Conservation (phyloP, 164 flowering plant species). For the Tinospora cordifolia region DNA sequence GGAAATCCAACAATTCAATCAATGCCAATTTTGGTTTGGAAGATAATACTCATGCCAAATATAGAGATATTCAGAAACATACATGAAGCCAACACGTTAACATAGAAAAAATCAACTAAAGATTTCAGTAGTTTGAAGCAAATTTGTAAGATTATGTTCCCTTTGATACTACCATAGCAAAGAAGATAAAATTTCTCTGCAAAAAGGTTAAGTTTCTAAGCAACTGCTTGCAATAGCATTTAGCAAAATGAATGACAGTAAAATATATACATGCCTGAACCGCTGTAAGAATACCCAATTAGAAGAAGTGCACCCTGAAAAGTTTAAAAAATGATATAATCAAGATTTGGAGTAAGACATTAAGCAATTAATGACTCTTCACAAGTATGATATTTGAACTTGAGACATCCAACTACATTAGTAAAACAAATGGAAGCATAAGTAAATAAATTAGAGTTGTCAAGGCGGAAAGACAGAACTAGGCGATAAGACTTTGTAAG, state of each 20-base stretch:
- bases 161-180: not conserved
- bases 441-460: too few species aligned
- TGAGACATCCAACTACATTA: not conserved
- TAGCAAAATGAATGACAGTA: not conserved
- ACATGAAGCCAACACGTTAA: too few species aligned
- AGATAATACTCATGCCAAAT: not conserved
- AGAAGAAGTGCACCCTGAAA: conserved; percentile 65
- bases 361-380: not conserved
- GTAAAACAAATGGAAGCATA: not conserved
- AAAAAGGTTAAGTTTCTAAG: not conserved
- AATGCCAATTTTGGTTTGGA: not conserved
- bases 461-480: too few species aligned
- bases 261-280: conserved; percentile 39
- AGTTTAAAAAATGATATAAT: conserved; percentile 4
- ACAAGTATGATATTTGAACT: not conserved
- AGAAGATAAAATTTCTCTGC: not conserved
- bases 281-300: conserved; percentile 39
- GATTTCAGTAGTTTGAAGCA: not conserved
- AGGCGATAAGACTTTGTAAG: too few species aligned
- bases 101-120: too few species aligned
- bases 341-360: not conserved
- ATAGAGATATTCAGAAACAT: not conserved
- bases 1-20: not conserved
- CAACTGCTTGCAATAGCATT: not conserved
- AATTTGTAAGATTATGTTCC: not conserved